Conservation (phyloP, 1,284 basidiomycete species). For the Trichosporon sp. region DNA sequence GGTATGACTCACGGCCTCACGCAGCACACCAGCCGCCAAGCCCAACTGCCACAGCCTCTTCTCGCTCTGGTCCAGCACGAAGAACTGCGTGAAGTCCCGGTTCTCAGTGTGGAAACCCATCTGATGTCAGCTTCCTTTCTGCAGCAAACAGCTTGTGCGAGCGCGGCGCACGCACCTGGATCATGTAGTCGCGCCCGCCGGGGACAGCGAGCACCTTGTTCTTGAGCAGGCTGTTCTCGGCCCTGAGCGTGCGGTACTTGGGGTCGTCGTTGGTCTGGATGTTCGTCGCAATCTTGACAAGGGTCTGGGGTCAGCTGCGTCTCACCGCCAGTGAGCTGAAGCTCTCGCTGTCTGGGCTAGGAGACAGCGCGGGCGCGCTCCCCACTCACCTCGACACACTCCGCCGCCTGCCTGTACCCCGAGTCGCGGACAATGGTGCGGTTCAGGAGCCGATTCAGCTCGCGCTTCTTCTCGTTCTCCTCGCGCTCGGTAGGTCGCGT, state of each 20-base stretch:
- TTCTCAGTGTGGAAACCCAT: constrained; percentile 44
- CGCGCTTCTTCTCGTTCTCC: constrained; percentile 28
- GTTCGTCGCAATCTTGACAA: constrained; percentile 43
- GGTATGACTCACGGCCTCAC: constrained; percentile 33
- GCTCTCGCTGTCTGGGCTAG: too few relatives aligned
- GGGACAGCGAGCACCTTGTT: constrained; percentile 36
- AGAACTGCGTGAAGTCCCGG: constrained; percentile 31
- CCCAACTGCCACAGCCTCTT: constrained; percentile 36
- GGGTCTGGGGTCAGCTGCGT: constrained; percentile 33
- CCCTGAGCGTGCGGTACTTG: constrained; percentile 39
- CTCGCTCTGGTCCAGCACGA: constrained; percentile 31
- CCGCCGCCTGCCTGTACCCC: constrained; percentile 34
- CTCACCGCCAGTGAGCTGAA: too few relatives aligned
- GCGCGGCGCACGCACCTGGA: constrained; percentile 33
- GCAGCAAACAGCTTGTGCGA: neutral
- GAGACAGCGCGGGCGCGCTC: too few relatives aligned
- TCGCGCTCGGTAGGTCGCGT: constrained; percentile 16
- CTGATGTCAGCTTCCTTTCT: constrained; percentile 18
- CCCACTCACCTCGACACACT: constrained; percentile 43
- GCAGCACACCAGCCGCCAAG: constrained; percentile 32
- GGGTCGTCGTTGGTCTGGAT: constrained; percentile 35
- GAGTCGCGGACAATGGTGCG: constrained; percentile 43
- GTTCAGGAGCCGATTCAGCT: constrained; percentile 36
- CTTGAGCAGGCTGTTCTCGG: constrained; percentile 34
- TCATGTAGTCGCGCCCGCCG: constrained; percentile 44